Evolutionary conservation across 352 stramenopile species (phyloP).

Genomic region (Saprolegnia diclina): DNA sequence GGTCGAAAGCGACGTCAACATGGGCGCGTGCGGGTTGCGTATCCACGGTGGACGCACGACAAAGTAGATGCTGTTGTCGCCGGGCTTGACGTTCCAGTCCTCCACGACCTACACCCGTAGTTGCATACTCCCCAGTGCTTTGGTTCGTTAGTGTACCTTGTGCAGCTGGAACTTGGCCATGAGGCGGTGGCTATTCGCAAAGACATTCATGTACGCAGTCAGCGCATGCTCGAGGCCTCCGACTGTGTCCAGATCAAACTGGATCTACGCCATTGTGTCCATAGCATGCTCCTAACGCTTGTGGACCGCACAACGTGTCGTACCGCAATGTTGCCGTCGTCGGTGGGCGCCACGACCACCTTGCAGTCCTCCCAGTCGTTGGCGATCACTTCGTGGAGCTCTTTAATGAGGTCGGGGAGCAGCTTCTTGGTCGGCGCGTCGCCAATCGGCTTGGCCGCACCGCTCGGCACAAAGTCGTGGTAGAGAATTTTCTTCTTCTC

Average conservation of each 20-base stretch:
- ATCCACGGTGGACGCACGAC: constrained; percentile 54
- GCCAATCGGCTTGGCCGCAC: constrained; percentile 38
- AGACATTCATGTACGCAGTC: constrained; percentile 80
- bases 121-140: background rate
- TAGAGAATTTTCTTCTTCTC: constrained; percentile 71
- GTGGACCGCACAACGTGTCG: constrained; percentile 25
- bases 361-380: constrained; percentile 55
- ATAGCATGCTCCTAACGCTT: no score
- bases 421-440: constrained; percentile 61
- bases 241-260: constrained; percentile 26
- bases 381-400: constrained; percentile 56
- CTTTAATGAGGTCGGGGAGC: constrained; percentile 62
- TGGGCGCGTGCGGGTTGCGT: constrained; percentile 18
- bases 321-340: constrained; percentile 60
- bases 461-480: constrained; percentile 58
- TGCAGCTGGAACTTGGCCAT: constrained; percentile 66
- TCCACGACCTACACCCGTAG: constrained; percentile 41
- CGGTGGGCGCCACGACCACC: constrained; percentile 47
- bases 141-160: constrained; percentile 32
- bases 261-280: constrained; percentile 14
- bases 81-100: constrained; percentile 68
- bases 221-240: constrained; percentile 41
- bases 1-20: background rate
- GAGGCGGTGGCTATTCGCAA: constrained; percentile 58
- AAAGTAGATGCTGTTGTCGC: constrained; percentile 56